Evolutionary conservation across 495 filamentous ascomycete species (phyloP).

Genomic region (Usnea hakonensis): DNA sequence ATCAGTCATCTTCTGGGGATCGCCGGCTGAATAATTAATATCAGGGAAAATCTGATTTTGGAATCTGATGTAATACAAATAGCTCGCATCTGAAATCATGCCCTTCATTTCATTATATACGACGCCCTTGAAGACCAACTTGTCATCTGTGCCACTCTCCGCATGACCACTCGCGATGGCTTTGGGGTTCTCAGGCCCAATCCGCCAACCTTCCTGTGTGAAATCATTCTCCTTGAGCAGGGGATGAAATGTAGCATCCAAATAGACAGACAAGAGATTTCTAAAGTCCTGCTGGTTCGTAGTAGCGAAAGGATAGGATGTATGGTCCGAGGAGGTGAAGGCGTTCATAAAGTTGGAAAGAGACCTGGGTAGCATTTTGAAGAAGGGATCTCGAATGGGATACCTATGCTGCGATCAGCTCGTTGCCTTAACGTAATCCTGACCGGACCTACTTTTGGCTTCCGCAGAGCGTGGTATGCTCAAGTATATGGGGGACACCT

Average conservation of each 20-base stretch:
- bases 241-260: conserved; percentile 87
- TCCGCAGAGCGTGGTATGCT: conserved; percentile 95
- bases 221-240: conserved; percentile 87
- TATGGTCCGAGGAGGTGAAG: conserved; percentile 91
- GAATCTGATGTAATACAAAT: conserved; percentile 89
- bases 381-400: conserved; percentile 95
- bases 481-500: conserved; percentile 92
- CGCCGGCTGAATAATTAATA: conserved; percentile 92
- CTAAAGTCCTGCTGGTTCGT: conserved; percentile 94
- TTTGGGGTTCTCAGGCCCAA: conserved; percentile 82
- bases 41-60: conserved; percentile 89
- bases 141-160: conserved; percentile 37
- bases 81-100: conserved; percentile 94
- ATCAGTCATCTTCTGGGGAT: conserved; percentile 92
- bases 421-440: not conserved
- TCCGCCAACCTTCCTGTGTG: conserved; percentile 89
- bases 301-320: conserved; percentile 96
- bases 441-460: conserved; percentile 69
- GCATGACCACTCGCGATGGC: conserved; percentile 39
- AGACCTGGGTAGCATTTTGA: conserved; percentile 97
- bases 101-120: conserved; percentile 99
- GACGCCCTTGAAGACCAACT: conserved; percentile 92
- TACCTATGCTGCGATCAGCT: conserved; percentile 50
- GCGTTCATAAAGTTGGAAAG: conserved; percentile 99
- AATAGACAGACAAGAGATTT: conserved; percentile 92